Percentiles rank a stretch among this genome's conserved stretches.
phyloP scores from a whole-genome alignment of 257 asterid genomes.

The Ehretia macrophylla region DNA sequence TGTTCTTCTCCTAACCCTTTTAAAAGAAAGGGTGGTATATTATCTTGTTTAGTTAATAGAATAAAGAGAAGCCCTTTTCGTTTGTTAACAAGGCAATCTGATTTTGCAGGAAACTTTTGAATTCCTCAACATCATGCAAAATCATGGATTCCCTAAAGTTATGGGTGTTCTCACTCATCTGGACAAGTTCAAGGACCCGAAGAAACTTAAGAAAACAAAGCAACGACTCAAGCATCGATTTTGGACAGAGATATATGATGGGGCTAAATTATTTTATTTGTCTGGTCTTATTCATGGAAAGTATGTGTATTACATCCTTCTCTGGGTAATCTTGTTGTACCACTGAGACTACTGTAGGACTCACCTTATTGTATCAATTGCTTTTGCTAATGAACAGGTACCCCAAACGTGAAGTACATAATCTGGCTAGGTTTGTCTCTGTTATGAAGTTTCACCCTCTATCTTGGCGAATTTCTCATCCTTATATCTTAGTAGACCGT shows the following conservation, averaged over 20 bases:
- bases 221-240: constrained; percentile 94
- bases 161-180: constrained; percentile 99
- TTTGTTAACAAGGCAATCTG: neutral
- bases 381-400: constrained; percentile 50
- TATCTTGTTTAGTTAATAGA: neutral
- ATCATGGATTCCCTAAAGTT: constrained; percentile 95
- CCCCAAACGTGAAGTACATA: constrained; percentile 85
- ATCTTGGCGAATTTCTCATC: constrained; percentile 95
- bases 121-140: constrained; percentile 92
- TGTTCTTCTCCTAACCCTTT: too few species aligned
- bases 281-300: constrained; percentile 98
- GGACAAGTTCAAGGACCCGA: constrained; percentile 93
- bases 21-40: too few species aligned
- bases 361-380: constrained; percentile 7
- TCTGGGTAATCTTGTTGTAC: constrained; percentile 4
- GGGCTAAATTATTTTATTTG: constrained; percentile 90
- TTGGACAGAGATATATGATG: constrained; percentile 99
- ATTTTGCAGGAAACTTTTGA: constrained; percentile 86
- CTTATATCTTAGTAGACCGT: constrained; percentile 87
- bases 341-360: constrained; percentile 10
- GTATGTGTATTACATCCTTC: constrained; percentile 40
- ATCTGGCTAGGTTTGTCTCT: constrained; percentile 91
- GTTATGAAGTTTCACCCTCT: constrained; percentile 96
- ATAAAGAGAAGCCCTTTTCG: neutral
- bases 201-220: constrained; percentile 91